phyloP scores from a whole-genome alignment of 768 basidiomycete species.

The Collybiopsis confluens region DNA sequence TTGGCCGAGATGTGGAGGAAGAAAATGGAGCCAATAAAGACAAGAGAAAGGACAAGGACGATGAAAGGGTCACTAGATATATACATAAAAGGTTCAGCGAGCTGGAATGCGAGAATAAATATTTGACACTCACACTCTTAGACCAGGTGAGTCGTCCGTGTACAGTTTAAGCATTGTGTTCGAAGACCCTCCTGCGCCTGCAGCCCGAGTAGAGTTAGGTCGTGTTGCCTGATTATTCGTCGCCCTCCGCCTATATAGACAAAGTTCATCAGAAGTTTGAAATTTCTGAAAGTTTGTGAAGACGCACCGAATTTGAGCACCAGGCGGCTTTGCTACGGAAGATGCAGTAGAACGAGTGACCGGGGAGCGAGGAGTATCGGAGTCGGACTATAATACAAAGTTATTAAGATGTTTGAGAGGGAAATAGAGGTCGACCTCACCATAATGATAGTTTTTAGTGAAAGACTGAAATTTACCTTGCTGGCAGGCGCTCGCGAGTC shows the following conservation, averaged over 20 bases:
- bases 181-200: constrained; percentile 92
- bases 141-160: constrained; percentile 96
- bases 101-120: background rate
- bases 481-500: background rate
- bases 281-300: background rate
- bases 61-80: constrained; percentile 95
- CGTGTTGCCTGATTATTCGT: constrained; percentile 57
- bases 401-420: background rate
- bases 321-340: constrained; percentile 68
- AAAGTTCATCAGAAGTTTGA: background rate
- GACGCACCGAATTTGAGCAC: constrained; percentile 76
- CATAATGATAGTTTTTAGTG: constrained; percentile 24
- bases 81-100: background rate
- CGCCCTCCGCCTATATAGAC: constrained; percentile 62
- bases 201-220: constrained; percentile 86
- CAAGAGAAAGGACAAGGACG: constrained; percentile 90
- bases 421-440: constrained; percentile 16
- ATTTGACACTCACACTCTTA: constrained; percentile 81
- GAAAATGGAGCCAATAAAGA: constrained; percentile 97
- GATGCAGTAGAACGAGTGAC: constrained; percentile 35
- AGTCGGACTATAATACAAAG: constrained; percentile 61
- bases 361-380: constrained; percentile 56
- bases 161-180: constrained; percentile 99
- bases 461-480: background rate
- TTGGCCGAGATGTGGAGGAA: constrained; percentile 98